Conservation (phyloP, 2,329 filamentous ascomycete species). For the Epichloe elymi region DNA sequence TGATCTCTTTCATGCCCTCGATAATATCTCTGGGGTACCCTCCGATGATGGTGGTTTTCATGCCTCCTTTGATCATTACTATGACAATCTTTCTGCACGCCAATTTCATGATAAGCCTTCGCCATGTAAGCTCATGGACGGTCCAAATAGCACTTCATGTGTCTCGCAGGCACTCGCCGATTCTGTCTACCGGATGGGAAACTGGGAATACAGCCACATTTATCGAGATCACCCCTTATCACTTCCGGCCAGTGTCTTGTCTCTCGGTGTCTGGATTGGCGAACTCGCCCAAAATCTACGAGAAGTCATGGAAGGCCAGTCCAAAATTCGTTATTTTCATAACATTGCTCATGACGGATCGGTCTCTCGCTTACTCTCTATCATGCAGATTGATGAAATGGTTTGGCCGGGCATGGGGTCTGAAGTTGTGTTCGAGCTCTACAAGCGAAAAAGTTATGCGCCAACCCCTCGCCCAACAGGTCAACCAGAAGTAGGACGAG, state of each 20-base stretch:
- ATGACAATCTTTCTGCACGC: constrained; percentile 67
- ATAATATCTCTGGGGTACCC: constrained; percentile 54
- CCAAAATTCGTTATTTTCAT: constrained; percentile 45
- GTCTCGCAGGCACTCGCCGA: constrained; percentile 50
- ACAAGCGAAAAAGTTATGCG: constrained; percentile 24
- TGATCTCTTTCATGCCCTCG: constrained; percentile 45
- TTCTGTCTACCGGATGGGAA: constrained; percentile 59
- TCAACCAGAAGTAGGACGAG: constrained; percentile 7
- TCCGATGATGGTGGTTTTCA: constrained; percentile 49
- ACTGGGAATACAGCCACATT: constrained; percentile 71
- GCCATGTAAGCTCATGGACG: constrained; percentile 46
- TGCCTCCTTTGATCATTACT: constrained; percentile 66
- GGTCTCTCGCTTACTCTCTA: constrained; percentile 50
- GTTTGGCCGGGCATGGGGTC: constrained; percentile 76
- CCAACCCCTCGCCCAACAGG: constrained; percentile 8
- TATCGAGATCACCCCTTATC: constrained; percentile 55
- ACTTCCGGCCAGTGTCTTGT: constrained; percentile 46
- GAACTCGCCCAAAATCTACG: constrained; percentile 57
- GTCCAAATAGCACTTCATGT: constrained; percentile 38
- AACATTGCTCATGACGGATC: constrained; percentile 74
- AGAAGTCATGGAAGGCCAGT: constrained; percentile 29
- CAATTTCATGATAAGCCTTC: constrained; percentile 64
- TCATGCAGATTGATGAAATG: constrained; percentile 63
- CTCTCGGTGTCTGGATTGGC: constrained; percentile 61
- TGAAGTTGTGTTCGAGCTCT: constrained; percentile 68